Evolutionary conservation across 1,139 yeast genomes (phyloP).

Genomic region (Hansenula sp.): DNA sequence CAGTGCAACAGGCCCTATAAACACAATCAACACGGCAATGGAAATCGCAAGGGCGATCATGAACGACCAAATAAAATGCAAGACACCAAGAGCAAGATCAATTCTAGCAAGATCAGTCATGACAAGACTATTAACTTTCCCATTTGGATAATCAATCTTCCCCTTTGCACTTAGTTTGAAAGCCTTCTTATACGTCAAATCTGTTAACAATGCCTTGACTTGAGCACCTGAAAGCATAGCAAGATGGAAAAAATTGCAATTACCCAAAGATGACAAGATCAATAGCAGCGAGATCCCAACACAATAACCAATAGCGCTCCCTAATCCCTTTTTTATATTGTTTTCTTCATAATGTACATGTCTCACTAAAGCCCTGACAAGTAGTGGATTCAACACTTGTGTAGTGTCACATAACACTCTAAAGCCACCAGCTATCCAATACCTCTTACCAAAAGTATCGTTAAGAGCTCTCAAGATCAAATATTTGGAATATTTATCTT

Average conservation of each 20-base stretch:
- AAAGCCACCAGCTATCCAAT: slow-evolving; percentile 35
- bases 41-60: slow-evolving; percentile 50
- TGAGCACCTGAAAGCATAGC: slow-evolving; percentile 53
- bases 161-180: slow-evolving; percentile 36
- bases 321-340: slow-evolving; percentile 24
- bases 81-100: slow-evolving; percentile 64
- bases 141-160: slow-evolving; percentile 37
- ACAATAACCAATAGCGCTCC: slow-evolving; percentile 50
- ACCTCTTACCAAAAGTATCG: slow-evolving; percentile 44
- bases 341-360: slow-evolving; percentile 32
- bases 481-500: slow-evolving; percentile 25
- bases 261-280: slow-evolving; percentile 36
- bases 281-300: slow-evolving; percentile 44
- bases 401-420: slow-evolving; percentile 40
- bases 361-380: slow-evolving; percentile 38
- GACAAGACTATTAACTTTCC: slow-evolving; percentile 59
- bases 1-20: slow-evolving; percentile 63
- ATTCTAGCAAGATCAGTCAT: slow-evolving; percentile 75
- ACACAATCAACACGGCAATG: slow-evolving; percentile 53
- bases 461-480: slow-evolving; percentile 39
- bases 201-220: slow-evolving; percentile 41
- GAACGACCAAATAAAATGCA: slow-evolving; percentile 56
- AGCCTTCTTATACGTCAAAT: slow-evolving; percentile 37
- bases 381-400: slow-evolving; percentile 37
- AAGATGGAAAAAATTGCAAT: slow-evolving; percentile 51